Conservation (phyloP, 2,329 filamentous ascomycete species). For the Penicillium capsulatum region DNA sequence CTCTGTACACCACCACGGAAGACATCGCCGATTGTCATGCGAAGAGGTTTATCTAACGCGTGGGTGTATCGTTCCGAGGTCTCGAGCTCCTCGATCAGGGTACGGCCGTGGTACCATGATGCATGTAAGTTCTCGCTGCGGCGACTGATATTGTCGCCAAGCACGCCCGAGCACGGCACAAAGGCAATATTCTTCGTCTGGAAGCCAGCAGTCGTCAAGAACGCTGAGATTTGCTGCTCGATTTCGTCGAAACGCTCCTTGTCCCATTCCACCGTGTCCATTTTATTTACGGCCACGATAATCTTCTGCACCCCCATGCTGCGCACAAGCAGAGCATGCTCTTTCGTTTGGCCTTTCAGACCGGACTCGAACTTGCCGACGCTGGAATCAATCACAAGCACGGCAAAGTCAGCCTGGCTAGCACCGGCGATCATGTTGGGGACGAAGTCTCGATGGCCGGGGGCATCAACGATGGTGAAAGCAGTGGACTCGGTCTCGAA, state of each 20-base stretch:
- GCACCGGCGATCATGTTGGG: slow-evolving; percentile 99
- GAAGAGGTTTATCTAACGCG: slow-evolving; percentile 71
- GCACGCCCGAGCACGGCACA: slow-evolving; percentile 82
- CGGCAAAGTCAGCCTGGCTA: slow-evolving; percentile 91
- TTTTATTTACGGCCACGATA: slow-evolving; percentile 91
- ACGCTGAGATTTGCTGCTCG: slow-evolving; percentile 72
- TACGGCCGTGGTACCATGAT: slow-evolving; percentile 76
- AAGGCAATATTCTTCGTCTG: slow-evolving; percentile 75
- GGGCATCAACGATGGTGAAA: slow-evolving; percentile 93
- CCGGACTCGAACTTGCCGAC: slow-evolving; percentile 92
- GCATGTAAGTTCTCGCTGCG: slow-evolving; percentile 46
- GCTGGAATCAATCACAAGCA: slow-evolving; percentile 87
- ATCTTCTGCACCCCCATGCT: slow-evolving; percentile 87
- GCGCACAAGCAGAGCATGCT: slow-evolving; percentile 83
- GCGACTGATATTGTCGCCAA: slow-evolving; percentile 76
- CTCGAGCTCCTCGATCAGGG: slow-evolving; percentile 79
- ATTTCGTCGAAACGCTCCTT: slow-evolving; percentile 81
- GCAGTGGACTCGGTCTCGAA: slow-evolving; percentile 83
- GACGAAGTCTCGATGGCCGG: slow-evolving; percentile 91
- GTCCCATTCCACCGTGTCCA: slow-evolving; percentile 82
- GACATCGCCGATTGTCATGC: slow-evolving; percentile 82
- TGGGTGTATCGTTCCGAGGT: slow-evolving; percentile 68
- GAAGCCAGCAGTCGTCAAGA: slow-evolving; percentile 79
- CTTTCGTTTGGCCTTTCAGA: slow-evolving; percentile 86
- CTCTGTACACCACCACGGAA: slow-evolving; percentile 76